Base-by-base conservation (phyloP, 139 green algal genomes). In the Astrephomene gubernaculifera region DNA sequence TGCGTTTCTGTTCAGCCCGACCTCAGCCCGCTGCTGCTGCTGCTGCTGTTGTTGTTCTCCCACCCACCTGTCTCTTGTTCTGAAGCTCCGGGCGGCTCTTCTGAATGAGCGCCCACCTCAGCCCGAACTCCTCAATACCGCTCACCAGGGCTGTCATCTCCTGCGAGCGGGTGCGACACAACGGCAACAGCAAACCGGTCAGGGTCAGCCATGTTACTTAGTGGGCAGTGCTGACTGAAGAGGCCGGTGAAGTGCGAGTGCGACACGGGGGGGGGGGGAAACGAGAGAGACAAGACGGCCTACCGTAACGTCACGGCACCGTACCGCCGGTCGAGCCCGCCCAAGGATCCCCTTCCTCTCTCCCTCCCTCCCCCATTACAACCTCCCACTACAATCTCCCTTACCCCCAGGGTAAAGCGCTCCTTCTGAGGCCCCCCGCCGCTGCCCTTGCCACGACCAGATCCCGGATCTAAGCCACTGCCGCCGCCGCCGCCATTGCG, bases 91-190 rank as follows among this genome's bases (percentile, higher is more conserved):
- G 9, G 27, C 68, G 68, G 68, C 68, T 54, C 68, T 57, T 75
- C 39, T 75, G 38, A 21, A 57, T 75, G 68, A 57, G 19, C 12
- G 68, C 19, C 68, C 68, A 75, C 39, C 8, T 54, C 9, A 82
- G 82, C 3, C 82, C 82, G 53, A 82, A 76, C 36, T 64, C 33
- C 70, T 87, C 82, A 8, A 87, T 87, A 57, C 82, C 82, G 52
- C 79, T 76, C 24, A 87, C 70, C 7, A 87, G 71, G n/a, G 45
- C 49, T n/a, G 74, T 64, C 82, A 87, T 82, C 82, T 87, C 82
- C 65, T 82, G 71, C 24, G 70, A 54, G 54, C 74, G 68, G 64
- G 64, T 57, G 49, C 49, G 17, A 17, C 49, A 57, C 4, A 35
- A 44, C 6, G n/a, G n/a, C n/a, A n/a, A n/a, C n/a, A n/a, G n/a